Conservation (phyloP, 2,329 filamentous ascomycete genomes). For the Scedosporium apiospermum region DNA sequence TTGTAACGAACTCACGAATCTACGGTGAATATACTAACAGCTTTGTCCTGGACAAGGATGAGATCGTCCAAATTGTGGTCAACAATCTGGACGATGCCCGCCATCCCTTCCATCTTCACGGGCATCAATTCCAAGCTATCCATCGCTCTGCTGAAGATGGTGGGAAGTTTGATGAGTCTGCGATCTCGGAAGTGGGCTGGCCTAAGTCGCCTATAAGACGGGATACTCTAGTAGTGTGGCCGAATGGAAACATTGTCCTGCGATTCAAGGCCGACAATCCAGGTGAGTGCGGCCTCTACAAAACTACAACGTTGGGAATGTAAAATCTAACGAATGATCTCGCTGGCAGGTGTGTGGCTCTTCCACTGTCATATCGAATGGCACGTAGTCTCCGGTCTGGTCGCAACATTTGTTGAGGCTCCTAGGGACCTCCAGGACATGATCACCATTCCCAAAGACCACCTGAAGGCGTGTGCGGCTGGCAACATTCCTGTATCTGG, state of each 20-base stretch:
- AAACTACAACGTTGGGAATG: background rate
- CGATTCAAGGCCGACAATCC: constrained; percentile 33
- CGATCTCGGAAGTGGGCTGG: constrained; percentile 24
- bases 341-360: constrained; percentile 25
- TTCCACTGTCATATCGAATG: constrained; percentile 43
- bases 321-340: constrained; percentile 10
- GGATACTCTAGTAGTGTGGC: constrained; percentile 37
- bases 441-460: constrained; percentile 45
- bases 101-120: constrained; percentile 58
- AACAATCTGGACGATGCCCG: constrained; percentile 49
- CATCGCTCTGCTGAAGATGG: constrained; percentile 48
- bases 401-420: constrained; percentile 20
- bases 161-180: constrained; percentile 42
- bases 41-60: constrained; percentile 43
- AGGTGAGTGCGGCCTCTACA: constrained; percentile 13
- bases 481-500: constrained; percentile 33
- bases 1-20: constrained; percentile 34
- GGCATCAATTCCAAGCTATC: constrained; percentile 47
- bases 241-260: constrained; percentile 39
- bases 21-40: constrained; percentile 43
- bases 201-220: constrained; percentile 32
- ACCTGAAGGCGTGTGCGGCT: constrained; percentile 28
- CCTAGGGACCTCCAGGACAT: constrained; percentile 34
- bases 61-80: constrained; percentile 46
- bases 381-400: constrained; percentile 36